These are phyloP conservation scores for Pneumocystis canis DNA, from an alignment of 1,139 yeast genomes.

Conservation along the genomic window DNA sequence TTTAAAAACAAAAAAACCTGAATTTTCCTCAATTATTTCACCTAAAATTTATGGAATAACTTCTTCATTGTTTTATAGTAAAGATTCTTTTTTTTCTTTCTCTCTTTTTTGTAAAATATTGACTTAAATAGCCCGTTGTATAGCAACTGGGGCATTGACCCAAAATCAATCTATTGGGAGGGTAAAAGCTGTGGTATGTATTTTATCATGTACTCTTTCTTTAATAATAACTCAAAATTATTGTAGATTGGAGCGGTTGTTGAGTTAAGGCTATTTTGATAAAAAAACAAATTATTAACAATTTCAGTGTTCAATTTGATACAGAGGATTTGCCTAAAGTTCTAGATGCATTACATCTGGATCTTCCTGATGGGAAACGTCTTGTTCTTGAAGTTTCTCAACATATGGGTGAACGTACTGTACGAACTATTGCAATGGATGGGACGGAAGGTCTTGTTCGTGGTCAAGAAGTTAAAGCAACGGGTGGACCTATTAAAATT, in stretches of 20 bases:
- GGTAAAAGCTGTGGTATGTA: not conserved
- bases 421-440: conserved; percentile 99
- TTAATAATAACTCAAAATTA: not conserved
- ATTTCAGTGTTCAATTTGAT: conserved; percentile 10
- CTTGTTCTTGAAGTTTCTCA: conserved; percentile 97
- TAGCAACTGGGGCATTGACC: not conserved
- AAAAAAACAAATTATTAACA: not conserved
- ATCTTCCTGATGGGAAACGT: conserved; percentile 44
- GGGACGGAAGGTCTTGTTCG: conserved; percentile 99
- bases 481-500: conserved; percentile 96
- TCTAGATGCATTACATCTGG: conserved; percentile 88
- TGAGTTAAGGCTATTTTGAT: not conserved
- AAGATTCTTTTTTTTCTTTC: not conserved
- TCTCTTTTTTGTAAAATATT: not conserved
- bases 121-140: not conserved
- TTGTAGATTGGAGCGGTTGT: not conserved
- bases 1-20: not conserved
- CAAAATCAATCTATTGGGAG: not conserved
- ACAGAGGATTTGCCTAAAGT: conserved; percentile 27
- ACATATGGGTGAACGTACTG: conserved; percentile 99
- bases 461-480: conserved; percentile 82
- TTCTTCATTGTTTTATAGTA: not conserved
- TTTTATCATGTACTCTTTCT: not conserved
- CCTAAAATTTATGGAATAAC: not conserved
- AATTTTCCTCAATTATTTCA: not conserved